Base-by-base conservation (phyloP, 2,329 filamentous ascomycete species). In the Tricladium varicosporioides region DNA sequence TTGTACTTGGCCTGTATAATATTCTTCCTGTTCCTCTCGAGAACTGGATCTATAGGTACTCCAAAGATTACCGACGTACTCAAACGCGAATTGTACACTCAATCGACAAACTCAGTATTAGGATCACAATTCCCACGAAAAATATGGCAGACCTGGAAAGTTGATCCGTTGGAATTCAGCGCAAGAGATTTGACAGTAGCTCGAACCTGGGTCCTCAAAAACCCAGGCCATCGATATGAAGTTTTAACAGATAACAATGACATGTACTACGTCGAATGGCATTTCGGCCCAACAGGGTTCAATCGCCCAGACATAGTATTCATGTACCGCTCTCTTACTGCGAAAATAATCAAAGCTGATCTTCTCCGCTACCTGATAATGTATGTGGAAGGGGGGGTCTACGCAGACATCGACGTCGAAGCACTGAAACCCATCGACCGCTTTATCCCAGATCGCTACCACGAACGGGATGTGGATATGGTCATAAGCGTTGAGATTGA, bases 101-200 rank as follows among this genome's bases (percentile, higher is more conserved):
- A 40, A 11, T 40, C 36, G 36, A 13, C 40, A 27, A 27, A 3
- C 11, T 52, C 43, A 14, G 27, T 44, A 11, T 10, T 51, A n/a
- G 36, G 27, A 13, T 40, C 48, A 16, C 32, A 53, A 64, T 89
- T 83, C 65, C 86, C 78, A 5, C 76, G 78, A 49, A 89, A 89
- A 72, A 86, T 89, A 61, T 89, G 86, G 86, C 86, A 89, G 70
- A 86, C 83, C 0, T 89, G 86, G 86, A 89, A 88, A 69, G 80
- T 85, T 31, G 79, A 85, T 55, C 83, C 86, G 2, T 74, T 88
- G 33, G 75, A 76, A 1, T 88, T 88, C 65, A 85, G 87, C 60
- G 78, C 82, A 64, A 78, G 81, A 43, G 84, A 89, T 63, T 74
- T 80, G 32, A 72, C 77, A 32, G 77, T 77, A 0, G 85, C 86